Conservation (phyloP, 2,329 filamentous ascomycete genomes). For the Cladophialophora yegresii region DNA sequence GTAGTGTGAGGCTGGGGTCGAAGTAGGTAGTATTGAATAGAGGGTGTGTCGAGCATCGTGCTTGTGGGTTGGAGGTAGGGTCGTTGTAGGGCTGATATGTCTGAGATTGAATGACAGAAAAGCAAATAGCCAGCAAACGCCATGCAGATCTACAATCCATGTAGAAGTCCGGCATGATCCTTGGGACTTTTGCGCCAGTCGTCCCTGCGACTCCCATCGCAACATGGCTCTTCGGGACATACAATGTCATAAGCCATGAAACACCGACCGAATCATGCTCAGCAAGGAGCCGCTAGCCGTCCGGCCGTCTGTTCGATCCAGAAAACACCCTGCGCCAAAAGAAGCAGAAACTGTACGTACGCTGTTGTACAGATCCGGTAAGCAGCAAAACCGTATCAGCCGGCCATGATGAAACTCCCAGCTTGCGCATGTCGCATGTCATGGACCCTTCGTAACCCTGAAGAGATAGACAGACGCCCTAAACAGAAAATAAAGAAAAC, state of each 20-base stretch:
- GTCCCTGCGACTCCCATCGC: slow-evolving; percentile 9
- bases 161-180: slow-evolving; percentile 21
- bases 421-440: slow-evolving; percentile 36
- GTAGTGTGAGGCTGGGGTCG: slow-evolving; percentile 11
- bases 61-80: background rate
- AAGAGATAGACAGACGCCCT: slow-evolving; percentile 22
- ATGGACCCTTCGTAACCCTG: slow-evolving; percentile 33
- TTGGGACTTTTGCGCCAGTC: slow-evolving; percentile 19
- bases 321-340: slow-evolving; percentile 25
- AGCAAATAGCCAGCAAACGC: slow-evolving; percentile 27
- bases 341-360: slow-evolving; percentile 26
- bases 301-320: slow-evolving; percentile 23
- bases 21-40: slow-evolving; percentile 8
- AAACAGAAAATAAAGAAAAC: slow-evolving; percentile 22
- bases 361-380: slow-evolving; percentile 32
- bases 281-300: background rate
- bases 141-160: slow-evolving; percentile 29
- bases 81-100: slow-evolving; percentile 16
- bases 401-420: slow-evolving; percentile 33
- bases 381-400: slow-evolving; percentile 24
- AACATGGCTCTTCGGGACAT: slow-evolving; percentile 27
- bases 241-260: slow-evolving; percentile 22
- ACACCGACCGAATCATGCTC: slow-evolving; percentile 7
- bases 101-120: slow-evolving; percentile 17
- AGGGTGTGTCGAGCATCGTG: slow-evolving; percentile 2